These are phyloP conservation scores for Oenanthe javanica DNA, from an alignment of 140 eudicot genomes.

Conservation along the genomic window DNA sequence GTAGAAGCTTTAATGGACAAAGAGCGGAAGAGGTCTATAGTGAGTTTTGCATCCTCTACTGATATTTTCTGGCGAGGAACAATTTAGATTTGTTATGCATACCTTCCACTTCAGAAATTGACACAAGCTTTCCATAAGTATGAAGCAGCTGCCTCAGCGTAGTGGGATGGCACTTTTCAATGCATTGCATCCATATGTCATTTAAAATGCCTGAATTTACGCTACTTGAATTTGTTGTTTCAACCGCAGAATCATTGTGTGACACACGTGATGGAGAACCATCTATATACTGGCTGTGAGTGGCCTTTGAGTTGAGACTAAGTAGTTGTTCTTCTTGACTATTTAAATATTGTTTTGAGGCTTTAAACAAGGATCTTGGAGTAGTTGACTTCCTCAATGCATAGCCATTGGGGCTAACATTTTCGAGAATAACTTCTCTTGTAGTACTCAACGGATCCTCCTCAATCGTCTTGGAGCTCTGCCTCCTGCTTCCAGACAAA, in stretches of 20 bases:
- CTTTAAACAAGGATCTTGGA: conserved; percentile 31
- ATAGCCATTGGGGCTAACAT: conserved; percentile 24
- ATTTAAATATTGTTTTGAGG: conserved; percentile 21
- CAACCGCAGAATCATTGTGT: conserved; percentile 32
- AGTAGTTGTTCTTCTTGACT: conserved; percentile 31
- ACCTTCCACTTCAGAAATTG: conserved; percentile 85
- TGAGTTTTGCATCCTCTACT: background rate
- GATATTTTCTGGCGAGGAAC: background rate
- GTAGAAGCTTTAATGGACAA: background rate
- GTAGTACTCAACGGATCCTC: conserved; percentile 54
- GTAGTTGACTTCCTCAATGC: conserved; percentile 44
- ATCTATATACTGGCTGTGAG: conserved; percentile 26
- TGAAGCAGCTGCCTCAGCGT: conserved; percentile 71
- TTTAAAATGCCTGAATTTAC: conserved; percentile 38
- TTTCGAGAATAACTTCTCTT: conserved; percentile 41
- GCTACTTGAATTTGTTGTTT: conserved; percentile 17
- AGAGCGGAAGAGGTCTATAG: background rate
- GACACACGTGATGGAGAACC: conserved; percentile 13
- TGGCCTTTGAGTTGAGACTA: conserved; percentile 19
- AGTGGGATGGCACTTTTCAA: conserved; percentile 76
- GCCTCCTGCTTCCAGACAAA: conserved; percentile 67
- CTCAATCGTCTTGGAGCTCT: conserved; percentile 65
- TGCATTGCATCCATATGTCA: conserved; percentile 72
- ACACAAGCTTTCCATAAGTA: conserved; percentile 63
- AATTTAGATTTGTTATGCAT: background rate